phyloP scores from a whole-genome alignment of 2,329 filamentous ascomycete genomes.

The Calycina marina region DNA sequence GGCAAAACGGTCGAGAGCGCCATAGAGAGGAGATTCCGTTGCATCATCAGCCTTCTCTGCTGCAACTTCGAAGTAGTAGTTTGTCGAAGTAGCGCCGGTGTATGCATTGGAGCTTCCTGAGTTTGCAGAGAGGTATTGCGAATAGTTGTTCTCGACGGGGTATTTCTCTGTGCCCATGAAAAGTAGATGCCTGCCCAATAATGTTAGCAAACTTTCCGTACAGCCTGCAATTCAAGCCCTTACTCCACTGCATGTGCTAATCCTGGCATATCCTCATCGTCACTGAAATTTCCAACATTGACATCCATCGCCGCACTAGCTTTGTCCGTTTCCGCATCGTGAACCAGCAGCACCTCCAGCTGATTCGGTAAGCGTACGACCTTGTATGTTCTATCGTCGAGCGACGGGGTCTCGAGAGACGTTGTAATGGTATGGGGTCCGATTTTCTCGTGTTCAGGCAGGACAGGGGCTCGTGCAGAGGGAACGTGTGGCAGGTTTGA shows the following conservation, averaged over 20 bases:
- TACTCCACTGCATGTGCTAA: slow-evolving; percentile 52
- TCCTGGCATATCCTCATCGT: slow-evolving; percentile 78
- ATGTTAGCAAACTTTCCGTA: slow-evolving; percentile 25
- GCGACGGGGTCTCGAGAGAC: slow-evolving; percentile 62
- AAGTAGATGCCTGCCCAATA: slow-evolving; percentile 40
- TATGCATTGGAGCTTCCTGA: slow-evolving; percentile 92
- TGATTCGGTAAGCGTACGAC: slow-evolving; percentile 80
- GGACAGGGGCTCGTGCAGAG: slow-evolving; percentile 14
- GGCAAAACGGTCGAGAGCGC: slow-evolving; percentile 58
- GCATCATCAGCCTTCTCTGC: slow-evolving; percentile 63
- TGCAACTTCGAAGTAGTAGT: slow-evolving; percentile 94
- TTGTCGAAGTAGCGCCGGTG: slow-evolving; percentile 83
- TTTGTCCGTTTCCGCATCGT: slow-evolving; percentile 92
- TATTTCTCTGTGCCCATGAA: slow-evolving; percentile 99
- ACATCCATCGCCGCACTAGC: slow-evolving; percentile 91
- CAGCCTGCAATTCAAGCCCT: slow-evolving; percentile 21
- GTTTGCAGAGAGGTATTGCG: slow-evolving; percentile 77
- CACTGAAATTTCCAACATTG: slow-evolving; percentile 90
- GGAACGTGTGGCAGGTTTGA: slow-evolving; percentile 21
- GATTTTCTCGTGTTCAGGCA: slow-evolving; percentile 20
- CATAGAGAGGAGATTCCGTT: slow-evolving; percentile 51
- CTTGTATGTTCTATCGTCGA: slow-evolving; percentile 78
- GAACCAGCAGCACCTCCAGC: slow-evolving; percentile 81
- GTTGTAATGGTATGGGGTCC: slow-evolving; percentile 41
- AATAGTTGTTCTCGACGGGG: slow-evolving; percentile 89